Evolutionary conservation across 352 stramenopile genomes (phyloP).

Genomic region (Phytophthora niederhauseri): DNA sequence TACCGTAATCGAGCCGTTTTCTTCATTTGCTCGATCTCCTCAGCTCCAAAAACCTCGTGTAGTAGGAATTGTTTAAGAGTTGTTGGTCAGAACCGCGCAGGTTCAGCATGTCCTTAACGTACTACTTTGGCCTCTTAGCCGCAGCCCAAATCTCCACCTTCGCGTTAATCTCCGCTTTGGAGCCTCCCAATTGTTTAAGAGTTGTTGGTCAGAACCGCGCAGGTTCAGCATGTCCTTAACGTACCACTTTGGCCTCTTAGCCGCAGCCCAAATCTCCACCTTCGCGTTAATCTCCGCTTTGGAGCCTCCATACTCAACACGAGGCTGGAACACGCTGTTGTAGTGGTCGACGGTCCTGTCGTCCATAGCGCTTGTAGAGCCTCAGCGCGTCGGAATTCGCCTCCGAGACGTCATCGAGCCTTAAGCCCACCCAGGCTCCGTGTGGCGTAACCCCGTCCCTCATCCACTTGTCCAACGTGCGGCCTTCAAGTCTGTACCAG

Average conservation of each 20-base stretch:
- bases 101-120: neutral
- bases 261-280: neutral
- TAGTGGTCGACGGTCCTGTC: neutral
- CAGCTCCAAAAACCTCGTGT: neutral
- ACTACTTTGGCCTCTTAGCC: neutral
- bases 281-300: neutral
- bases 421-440: neutral
- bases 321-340: neutral
- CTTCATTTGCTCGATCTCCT: neutral
- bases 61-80: neutral
- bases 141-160: neutral
- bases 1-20: no score
- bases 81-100: neutral
- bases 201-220: neutral
- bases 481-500: neutral
- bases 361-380: neutral
- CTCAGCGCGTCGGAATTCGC: neutral
- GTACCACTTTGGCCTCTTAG: neutral
- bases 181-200: neutral
- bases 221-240: neutral
- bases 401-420: neutral
- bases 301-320: neutral
- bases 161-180: neutral
- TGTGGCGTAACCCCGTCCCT: neutral
- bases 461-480: neutral